These are phyloP conservation scores for Aspergillus hancockii DNA, from an alignment of 495 filamentous ascomycete genomes.

Conservation along the genomic window DNA sequence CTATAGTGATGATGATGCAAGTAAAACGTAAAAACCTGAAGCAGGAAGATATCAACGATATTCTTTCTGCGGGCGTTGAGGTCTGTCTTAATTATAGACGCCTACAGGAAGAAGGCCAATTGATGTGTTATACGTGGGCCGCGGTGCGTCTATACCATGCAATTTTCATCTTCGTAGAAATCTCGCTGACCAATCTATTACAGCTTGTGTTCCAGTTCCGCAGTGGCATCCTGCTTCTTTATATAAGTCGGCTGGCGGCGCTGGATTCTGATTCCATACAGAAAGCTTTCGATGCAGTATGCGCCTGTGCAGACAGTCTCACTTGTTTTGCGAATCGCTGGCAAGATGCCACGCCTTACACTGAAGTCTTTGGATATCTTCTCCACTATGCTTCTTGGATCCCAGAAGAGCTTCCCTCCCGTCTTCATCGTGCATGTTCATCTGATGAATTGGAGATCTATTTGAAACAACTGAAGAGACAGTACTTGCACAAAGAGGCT, in stretches of 20 bases:
- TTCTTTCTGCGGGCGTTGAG: constrained; percentile 31
- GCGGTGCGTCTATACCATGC: constrained; percentile 23
- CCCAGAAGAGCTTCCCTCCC: constrained; percentile 11
- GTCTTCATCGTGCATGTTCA: not conserved
- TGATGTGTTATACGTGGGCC: constrained; percentile 40
- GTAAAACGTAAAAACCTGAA: constrained; percentile 29
- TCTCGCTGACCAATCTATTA: constrained; percentile 7
- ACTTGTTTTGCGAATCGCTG: constrained; percentile 30
- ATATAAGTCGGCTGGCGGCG: constrained; percentile 30
- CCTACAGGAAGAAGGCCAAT: constrained; percentile 36
- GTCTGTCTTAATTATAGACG: constrained; percentile 31
- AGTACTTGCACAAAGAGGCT: constrained; percentile 31
- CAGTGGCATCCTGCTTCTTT: constrained; percentile 34
- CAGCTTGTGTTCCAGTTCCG: constrained; percentile 38
- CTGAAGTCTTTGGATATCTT: constrained; percentile 24
- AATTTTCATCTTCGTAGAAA: not conserved
- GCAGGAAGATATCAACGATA: constrained; percentile 29
- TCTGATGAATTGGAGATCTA: constrained; percentile 23
- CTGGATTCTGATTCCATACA: constrained; percentile 9
- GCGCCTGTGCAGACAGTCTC: constrained; percentile 25
- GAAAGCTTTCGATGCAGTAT: constrained; percentile 22
- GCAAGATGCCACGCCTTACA: constrained; percentile 30
- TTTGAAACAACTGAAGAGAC: constrained; percentile 28
- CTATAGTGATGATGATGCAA: constrained; percentile 33
- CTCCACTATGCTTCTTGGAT: constrained; percentile 16